phyloP scores from a whole-genome alignment of 495 filamentous ascomycete genomes.

The Penicillium crystallinum region DNA sequence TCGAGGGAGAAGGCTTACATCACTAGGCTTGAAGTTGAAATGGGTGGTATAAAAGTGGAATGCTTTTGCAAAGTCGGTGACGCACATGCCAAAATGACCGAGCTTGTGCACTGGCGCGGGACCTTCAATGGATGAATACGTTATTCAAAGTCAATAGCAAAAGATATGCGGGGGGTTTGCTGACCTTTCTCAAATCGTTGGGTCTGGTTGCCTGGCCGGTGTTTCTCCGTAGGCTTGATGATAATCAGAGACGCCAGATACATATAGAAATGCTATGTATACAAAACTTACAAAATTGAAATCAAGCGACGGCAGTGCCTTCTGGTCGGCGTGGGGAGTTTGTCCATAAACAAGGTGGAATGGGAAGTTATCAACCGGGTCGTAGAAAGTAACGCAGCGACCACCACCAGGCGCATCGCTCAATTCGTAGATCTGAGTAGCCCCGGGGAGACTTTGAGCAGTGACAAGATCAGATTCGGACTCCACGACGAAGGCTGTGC shows the following conservation, averaged over 20 bases:
- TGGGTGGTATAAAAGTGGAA: conserved; percentile 57
- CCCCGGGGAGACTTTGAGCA: not conserved
- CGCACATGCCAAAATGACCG: conserved; percentile 64
- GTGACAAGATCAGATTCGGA: conserved; percentile 46
- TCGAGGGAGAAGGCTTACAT: conserved; percentile 9
- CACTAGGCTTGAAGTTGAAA: conserved; percentile 58
- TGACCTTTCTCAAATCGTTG: conserved; percentile 38
- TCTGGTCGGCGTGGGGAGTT: not conserved
- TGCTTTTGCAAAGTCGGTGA: conserved; percentile 52
- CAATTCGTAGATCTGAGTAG: not conserved
- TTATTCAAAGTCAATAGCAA: no score
- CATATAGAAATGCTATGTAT: not conserved
- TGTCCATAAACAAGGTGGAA: not conserved
- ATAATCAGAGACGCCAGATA: not conserved
- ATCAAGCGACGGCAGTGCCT: not conserved
- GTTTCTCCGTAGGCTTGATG: conserved; percentile 12
- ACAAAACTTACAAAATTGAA: not conserved
- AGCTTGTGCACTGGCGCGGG: conserved; percentile 63
- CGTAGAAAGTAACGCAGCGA: not conserved
- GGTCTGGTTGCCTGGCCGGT: conserved; percentile 3
- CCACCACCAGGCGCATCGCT: not conserved
- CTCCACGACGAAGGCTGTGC: conserved; percentile 50
- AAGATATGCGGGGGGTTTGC: no score
- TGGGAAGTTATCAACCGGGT: not conserved
- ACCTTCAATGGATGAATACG: no score